A percentile compares a stretch with the other conserved stretches of the same genome.
Evolutionary conservation across 2,329 filamentous ascomycete species (phyloP).

Genomic region (Hirsutella minnesotensis): DNA sequence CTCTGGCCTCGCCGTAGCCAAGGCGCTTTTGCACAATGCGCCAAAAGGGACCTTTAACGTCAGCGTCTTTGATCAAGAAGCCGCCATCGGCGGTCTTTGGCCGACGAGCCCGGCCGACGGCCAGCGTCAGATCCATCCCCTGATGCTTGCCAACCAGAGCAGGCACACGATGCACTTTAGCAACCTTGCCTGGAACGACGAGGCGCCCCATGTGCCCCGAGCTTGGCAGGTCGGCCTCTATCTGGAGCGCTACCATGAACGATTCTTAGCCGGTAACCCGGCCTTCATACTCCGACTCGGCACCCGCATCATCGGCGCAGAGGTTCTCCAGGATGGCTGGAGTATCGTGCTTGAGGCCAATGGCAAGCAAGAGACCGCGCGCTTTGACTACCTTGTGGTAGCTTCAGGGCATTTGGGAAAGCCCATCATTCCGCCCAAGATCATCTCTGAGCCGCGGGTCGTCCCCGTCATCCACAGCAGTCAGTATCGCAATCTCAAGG

Average conservation of each 20-base stretch:
- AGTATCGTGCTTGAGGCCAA: conserved; percentile 23
- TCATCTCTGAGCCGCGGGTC: conserved; percentile 19
- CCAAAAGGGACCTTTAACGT: conserved; percentile 48
- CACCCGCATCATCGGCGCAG: conserved; percentile 30
- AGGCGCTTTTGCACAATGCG: conserved; percentile 54
- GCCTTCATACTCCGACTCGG: conserved; percentile 36
- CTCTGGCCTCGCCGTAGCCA: conserved; percentile 57
- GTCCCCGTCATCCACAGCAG: conserved; percentile 58
- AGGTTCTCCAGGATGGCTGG: conserved; percentile 29
- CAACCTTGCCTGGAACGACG: conserved; percentile 58
- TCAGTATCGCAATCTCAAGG: conserved; percentile 43
- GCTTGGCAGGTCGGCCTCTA: conserved; percentile 71
- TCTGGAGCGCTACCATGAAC: conserved; percentile 40
- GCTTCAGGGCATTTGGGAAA: conserved; percentile 67
- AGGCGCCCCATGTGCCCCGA: conserved; percentile 53
- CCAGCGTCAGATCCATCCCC: conserved; percentile 46
- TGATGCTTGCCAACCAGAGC: conserved; percentile 65
- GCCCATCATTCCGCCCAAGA: conserved; percentile 35
- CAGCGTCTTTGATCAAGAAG: conserved; percentile 55
- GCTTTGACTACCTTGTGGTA: conserved; percentile 61
- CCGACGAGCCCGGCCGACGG: conserved; percentile 37
- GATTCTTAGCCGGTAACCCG: conserved; percentile 9
- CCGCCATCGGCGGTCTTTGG: conserved; percentile 69
- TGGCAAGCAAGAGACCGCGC: conserved; percentile 26
- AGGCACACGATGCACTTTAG: conserved; percentile 62